phyloP scores from a whole-genome alignment of 495 filamentous ascomycete genomes.

The Articulospora tetracladia region DNA sequence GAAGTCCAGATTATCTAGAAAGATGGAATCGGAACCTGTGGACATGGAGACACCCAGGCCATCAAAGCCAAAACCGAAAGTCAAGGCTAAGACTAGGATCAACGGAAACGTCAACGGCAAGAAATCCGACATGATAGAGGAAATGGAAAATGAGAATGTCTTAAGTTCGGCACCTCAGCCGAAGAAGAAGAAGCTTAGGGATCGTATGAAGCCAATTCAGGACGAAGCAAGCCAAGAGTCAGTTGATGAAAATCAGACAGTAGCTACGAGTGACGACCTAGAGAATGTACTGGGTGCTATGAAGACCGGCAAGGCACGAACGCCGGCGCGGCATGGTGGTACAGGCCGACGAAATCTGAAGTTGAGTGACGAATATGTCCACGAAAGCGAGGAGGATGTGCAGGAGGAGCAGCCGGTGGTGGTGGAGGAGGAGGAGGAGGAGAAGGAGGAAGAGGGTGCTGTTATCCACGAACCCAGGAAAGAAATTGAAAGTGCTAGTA shows the following conservation, averaged over 20 bases:
- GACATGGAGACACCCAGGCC: background rate
- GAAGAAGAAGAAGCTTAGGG: constrained; percentile 12
- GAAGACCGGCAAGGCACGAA: background rate
- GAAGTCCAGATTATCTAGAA: background rate
- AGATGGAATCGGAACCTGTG: background rate
- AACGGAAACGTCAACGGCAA: background rate
- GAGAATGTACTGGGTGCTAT: background rate
- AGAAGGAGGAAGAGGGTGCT: background rate
- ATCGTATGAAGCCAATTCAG: constrained; percentile 10
- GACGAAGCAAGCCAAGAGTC: constrained; percentile 21
- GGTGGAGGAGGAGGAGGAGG: too few relatives aligned
- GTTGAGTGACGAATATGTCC: background rate
- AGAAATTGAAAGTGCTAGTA: background rate
- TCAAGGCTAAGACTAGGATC: background rate
- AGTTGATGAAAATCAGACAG: constrained; percentile 11
- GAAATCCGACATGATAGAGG: background rate
- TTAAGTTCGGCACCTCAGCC: background rate
- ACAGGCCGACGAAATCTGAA: background rate
- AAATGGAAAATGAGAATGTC: constrained; percentile 10
- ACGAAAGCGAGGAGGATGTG: background rate
- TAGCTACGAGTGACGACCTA: constrained; percentile 16
- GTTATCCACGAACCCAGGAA: background rate
- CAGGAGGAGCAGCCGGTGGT: too few relatives aligned
- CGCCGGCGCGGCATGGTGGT: background rate
- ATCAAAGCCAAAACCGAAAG: background rate